A percentile compares a stretch with the other conserved stretches of the same genome.
Evolutionary conservation across 192 early-diverging fungal genomes (phyloP).

Genomic region (Rhizophagus sp.): DNA sequence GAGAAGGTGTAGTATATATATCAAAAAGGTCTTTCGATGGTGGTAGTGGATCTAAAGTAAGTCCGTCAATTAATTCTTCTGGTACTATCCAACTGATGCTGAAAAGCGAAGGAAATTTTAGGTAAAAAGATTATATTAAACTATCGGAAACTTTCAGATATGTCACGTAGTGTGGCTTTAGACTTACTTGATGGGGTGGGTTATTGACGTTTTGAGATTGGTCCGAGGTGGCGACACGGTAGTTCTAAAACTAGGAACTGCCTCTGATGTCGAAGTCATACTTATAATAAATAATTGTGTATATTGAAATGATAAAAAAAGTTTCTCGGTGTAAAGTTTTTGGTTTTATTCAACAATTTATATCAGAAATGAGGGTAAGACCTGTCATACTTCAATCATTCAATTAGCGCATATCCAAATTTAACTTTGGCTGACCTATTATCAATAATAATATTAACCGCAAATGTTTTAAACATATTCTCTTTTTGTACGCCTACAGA

Average conservation of each 20-base stretch:
- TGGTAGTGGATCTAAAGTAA: constrained; percentile 3
- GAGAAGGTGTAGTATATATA: constrained; percentile 18
- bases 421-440: neutral
- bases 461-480: neutral
- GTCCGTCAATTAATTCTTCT: constrained; percentile 1
- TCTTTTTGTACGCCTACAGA: neutral
- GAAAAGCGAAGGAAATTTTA: neutral
- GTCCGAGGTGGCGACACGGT: constrained; percentile 5
- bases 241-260: constrained; percentile 1
- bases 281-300: too few relatives aligned
- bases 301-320: too few relatives aligned
- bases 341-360: neutral
- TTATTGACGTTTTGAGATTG: constrained; percentile 23
- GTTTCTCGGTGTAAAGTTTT: too few relatives aligned
- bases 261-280: constrained; percentile 10
- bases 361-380: neutral
- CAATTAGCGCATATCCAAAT: neutral
- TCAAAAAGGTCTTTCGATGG: constrained; percentile 17
- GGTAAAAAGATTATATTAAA: neutral
- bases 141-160: neutral
- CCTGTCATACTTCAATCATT: neutral
- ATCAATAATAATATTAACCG: neutral
- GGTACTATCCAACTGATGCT: constrained; percentile 27
- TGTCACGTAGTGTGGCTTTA: neutral
- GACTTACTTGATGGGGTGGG: constrained; percentile 27